Percentiles rank a stretch among this genome's conserved stretches.
These are phyloP conservation scores for Ceratocystis colombiana DNA, from an alignment of 2,329 filamentous ascomycete genomes.

Conservation along the genomic window DNA sequence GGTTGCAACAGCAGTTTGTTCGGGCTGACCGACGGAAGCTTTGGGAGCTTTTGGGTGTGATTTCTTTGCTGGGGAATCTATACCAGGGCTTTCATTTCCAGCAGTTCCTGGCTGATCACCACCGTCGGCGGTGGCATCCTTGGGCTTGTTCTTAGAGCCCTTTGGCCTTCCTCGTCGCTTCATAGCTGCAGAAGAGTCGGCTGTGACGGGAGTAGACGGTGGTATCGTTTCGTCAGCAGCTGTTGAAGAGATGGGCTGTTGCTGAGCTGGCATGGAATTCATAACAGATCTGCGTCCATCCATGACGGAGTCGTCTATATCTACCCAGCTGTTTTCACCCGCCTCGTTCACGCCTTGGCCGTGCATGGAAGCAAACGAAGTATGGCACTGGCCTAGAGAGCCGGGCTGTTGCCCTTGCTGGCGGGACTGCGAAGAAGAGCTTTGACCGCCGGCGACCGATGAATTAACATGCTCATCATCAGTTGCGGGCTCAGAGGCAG, in stretches of 20 bases:
- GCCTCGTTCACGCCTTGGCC: not conserved
- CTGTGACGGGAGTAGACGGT: slow-evolving; percentile 2
- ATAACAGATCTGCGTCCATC: slow-evolving; percentile 26
- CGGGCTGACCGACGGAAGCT: slow-evolving; percentile 19
- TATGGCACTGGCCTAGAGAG: not conserved
- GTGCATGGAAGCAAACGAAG: slow-evolving; percentile 10
- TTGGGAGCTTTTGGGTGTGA: slow-evolving; percentile 10
- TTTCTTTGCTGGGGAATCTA: slow-evolving; percentile 16
- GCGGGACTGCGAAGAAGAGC: slow-evolving; percentile 7
- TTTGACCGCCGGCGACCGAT: not conserved
- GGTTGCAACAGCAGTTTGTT: slow-evolving; percentile 25
- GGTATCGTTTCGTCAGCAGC: slow-evolving; percentile 21
- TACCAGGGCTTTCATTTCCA: slow-evolving; percentile 7
- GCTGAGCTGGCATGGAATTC: slow-evolving; percentile 33
- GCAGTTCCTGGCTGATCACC: slow-evolving; percentile 20
- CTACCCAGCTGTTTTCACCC: slow-evolving; percentile 17
- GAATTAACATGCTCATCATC: slow-evolving; percentile 8
- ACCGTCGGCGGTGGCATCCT: slow-evolving; percentile 26
- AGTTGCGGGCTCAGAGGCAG: not conserved
- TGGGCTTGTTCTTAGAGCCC: slow-evolving; percentile 40
- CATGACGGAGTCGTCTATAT: slow-evolving; percentile 25
- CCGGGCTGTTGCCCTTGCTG: not conserved
- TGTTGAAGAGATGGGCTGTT: slow-evolving; percentile 5
- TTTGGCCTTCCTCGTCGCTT: slow-evolving; percentile 48
- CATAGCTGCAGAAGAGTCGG: slow-evolving; percentile 25